phyloP scores from a whole-genome alignment of 2,329 filamentous ascomycete species.

The Arthrobotrys musiformis region DNA sequence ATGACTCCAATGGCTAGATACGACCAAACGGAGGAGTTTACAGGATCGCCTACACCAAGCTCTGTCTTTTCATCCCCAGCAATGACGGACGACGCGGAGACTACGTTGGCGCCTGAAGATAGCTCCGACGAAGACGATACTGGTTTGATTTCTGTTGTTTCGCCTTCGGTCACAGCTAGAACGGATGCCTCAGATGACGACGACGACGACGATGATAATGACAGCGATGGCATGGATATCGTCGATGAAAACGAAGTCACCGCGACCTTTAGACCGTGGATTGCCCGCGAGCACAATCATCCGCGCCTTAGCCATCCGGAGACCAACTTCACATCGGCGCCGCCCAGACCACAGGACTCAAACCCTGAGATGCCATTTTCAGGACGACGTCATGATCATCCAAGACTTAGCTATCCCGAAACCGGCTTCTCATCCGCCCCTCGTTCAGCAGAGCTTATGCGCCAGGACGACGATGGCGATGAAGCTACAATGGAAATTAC shows the following conservation, averaged over 20 bases:
- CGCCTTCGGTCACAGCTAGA: slow-evolving; percentile 47
- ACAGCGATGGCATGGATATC: slow-evolving; percentile 52
- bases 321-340: slow-evolving; percentile 52
- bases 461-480: slow-evolving; percentile 65
- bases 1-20: slow-evolving; percentile 43
- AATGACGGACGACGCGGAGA: slow-evolving; percentile 54
- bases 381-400: slow-evolving; percentile 48
- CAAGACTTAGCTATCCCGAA: slow-evolving; percentile 48
- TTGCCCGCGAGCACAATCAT: slow-evolving; percentile 50
- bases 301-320: slow-evolving; percentile 52
- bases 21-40: slow-evolving; percentile 50
- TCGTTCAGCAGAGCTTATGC: slow-evolving; percentile 29
- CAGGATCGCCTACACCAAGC: slow-evolving; percentile 48
- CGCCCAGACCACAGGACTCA: slow-evolving; percentile 36
- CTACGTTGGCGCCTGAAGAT: slow-evolving; percentile 43
- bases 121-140: slow-evolving; percentile 55
- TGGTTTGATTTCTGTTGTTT: slow-evolving; percentile 56
- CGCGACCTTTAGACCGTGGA: slow-evolving; percentile 53
- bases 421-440: slow-evolving; percentile 52
- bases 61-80: slow-evolving; percentile 50
- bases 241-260: slow-evolving; percentile 54
- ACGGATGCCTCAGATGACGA: slow-evolving; percentile 49
- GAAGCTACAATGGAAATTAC: slow-evolving; percentile 69
- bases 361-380: slow-evolving; percentile 55
- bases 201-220: slow-evolving; percentile 40